Evolutionary conservation across 1,284 basidiomycete genomes (phyloP).

Genomic region (Ganoderma lucidum): DNA sequence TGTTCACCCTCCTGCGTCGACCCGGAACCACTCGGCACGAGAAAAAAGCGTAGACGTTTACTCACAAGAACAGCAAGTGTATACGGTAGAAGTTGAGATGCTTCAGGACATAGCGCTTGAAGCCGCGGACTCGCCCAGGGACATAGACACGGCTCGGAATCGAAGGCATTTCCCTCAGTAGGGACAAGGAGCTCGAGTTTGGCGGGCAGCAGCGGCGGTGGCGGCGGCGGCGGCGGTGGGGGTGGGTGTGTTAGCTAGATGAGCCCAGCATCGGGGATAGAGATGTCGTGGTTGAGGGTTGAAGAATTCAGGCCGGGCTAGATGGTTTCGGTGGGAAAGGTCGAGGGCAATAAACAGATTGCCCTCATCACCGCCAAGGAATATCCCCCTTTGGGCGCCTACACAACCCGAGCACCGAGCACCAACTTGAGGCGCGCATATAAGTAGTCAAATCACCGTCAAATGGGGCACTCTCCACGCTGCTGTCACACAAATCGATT

Average conservation of each 20-base stretch:
- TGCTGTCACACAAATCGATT: too few species aligned
- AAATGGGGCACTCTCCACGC: too few species aligned
- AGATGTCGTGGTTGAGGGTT: constrained; percentile 1
- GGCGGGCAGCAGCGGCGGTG: constrained; percentile 11
- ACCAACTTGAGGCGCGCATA: too few species aligned
- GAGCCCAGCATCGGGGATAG: constrained; percentile 17
- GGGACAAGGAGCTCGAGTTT: neutral
- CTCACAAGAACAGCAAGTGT: constrained; percentile 65
- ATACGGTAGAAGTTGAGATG: constrained; percentile 78
- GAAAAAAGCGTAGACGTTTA: constrained; percentile 13
- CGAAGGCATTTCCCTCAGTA: constrained; percentile 24
- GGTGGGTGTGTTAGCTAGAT: constrained; percentile 27
- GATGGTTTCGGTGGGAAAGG: too few species aligned
- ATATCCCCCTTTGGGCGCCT: too few species aligned
- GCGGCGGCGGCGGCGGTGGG: constrained; percentile 10
- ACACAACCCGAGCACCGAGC: too few species aligned
- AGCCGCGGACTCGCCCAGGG: constrained; percentile 11
- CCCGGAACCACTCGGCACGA: neutral
- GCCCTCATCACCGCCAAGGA: too few species aligned
- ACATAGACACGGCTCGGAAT: constrained; percentile 23
- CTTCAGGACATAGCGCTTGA: constrained; percentile 40
- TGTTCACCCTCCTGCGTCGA: neutral
- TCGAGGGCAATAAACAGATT: too few species aligned
- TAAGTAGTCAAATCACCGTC: too few species aligned
- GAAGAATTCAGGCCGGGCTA: too few species aligned